phyloP scores from a whole-genome alignment of 805 yeast genomes.

The Lachancea dasiensis region DNA sequence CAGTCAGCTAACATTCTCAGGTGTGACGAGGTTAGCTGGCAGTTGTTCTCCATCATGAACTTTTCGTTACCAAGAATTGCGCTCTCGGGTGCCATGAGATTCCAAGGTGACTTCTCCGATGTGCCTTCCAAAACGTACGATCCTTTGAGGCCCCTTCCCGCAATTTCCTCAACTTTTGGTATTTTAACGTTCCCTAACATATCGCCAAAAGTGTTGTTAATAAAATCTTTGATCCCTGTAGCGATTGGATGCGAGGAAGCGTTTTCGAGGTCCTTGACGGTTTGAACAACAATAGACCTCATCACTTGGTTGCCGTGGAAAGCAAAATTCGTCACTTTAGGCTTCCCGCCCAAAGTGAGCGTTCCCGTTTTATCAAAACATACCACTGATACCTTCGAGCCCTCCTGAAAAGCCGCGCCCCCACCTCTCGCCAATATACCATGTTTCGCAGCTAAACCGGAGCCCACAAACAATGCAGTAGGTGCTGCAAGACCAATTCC shows the following conservation, averaged over 20 bases:
- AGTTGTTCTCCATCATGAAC: constrained; percentile 44
- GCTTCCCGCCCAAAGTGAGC: constrained; percentile 56
- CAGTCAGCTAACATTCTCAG: constrained; percentile 39
- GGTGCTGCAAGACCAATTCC: constrained; percentile 85
- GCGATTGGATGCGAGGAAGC: constrained; percentile 69
- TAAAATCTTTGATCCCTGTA: constrained; percentile 44
- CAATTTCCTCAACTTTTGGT: constrained; percentile 45
- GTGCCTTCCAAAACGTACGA: constrained; percentile 26
- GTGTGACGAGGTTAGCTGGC: constrained; percentile 34
- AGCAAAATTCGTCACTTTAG: constrained; percentile 48
- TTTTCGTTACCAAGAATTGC: constrained; percentile 58
- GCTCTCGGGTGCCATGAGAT: constrained; percentile 28
- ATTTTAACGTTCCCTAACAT: constrained; percentile 33
- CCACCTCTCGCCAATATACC: constrained; percentile 78
- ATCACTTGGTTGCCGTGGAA: constrained; percentile 19
- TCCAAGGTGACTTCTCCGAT: constrained; percentile 28
- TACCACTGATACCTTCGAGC: constrained; percentile 52
- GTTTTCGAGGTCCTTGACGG: constrained; percentile 52
- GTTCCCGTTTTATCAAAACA: constrained; percentile 83
- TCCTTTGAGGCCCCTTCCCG: constrained; percentile 59
- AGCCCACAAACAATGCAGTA: constrained; percentile 73
- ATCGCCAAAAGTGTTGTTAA: constrained; percentile 22
- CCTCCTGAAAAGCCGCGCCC: constrained; percentile 78
- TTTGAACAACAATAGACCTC: constrained; percentile 33
- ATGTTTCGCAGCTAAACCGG: constrained; percentile 70